phyloP scores from a whole-genome alignment of 2,329 filamentous ascomycete genomes.

The Diplodia intermedia region DNA sequence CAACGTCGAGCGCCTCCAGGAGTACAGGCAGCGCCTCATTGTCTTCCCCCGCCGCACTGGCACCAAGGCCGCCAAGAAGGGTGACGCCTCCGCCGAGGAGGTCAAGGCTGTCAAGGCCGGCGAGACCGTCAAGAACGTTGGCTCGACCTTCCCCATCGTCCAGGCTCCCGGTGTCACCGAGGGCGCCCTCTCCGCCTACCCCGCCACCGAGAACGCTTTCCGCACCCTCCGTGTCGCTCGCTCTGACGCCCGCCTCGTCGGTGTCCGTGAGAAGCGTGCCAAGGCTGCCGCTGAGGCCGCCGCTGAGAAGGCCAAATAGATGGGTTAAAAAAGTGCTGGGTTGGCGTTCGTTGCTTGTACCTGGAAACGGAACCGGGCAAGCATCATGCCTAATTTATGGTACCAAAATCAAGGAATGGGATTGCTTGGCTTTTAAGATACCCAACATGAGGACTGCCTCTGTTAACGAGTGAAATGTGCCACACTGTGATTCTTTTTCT shows the following conservation, averaged over 20 bases:
- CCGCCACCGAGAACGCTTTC: conserved; percentile 86
- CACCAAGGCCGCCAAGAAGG: conserved; percentile 79
- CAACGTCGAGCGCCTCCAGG: conserved; percentile 98
- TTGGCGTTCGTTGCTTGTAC: conserved; percentile 32
- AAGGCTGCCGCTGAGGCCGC: conserved; percentile 87
- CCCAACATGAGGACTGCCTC: conserved; percentile 26
- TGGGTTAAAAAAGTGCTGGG: conserved; percentile 34
- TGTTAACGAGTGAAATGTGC: conserved; percentile 23
- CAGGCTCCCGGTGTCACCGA: conserved; percentile 77
- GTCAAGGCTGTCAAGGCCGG: conserved; percentile 71
- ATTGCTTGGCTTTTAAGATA: conserved; percentile 32
- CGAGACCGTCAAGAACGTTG: conserved; percentile 61
- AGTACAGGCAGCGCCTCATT: conserved; percentile 95
- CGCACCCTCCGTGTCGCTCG: conserved; percentile 82
- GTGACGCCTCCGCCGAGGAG: conserved; percentile 83
- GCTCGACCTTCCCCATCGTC: conserved; percentile 73
- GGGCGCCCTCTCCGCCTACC: conserved; percentile 73
- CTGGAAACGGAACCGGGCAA: conserved; percentile 29
- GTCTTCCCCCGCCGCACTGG: conserved; percentile 96
- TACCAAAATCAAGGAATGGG: conserved; percentile 32
- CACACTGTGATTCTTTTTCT: neutral
- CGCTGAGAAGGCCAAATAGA: conserved; percentile 80
- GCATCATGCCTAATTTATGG: conserved; percentile 31
- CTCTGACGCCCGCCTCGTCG: conserved; percentile 79
- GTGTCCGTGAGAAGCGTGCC: conserved; percentile 90